These are phyloP conservation scores for Periconia sp. DNA, from an alignment of 2,329 filamentous ascomycete genomes.

Conservation along the genomic window DNA sequence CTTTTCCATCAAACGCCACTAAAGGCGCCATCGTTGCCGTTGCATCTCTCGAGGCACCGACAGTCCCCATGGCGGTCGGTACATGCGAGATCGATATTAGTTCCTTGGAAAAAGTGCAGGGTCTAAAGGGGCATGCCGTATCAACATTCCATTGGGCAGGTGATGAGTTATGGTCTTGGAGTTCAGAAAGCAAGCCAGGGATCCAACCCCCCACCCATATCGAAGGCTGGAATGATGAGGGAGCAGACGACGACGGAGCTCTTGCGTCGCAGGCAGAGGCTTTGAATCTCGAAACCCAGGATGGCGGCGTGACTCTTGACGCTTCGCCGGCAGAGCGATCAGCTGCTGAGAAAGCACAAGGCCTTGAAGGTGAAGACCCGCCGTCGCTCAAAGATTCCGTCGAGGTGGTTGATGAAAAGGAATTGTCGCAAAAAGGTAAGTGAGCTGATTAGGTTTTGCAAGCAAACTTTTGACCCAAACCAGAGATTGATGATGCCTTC, in stretches of 20 bases:
- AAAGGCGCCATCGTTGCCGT: conserved; percentile 65
- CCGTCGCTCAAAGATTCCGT: conserved; percentile 33
- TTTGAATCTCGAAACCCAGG: conserved; percentile 48
- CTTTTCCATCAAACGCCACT: conserved; percentile 61
- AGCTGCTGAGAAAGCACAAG: conserved; percentile 36
- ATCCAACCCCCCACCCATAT: conserved; percentile 55
- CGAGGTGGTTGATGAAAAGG: conserved; percentile 48
- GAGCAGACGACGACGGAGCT: conserved; percentile 33
- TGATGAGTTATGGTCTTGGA: conserved; percentile 70
- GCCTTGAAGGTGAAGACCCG: conserved; percentile 38
- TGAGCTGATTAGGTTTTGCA: not conserved
- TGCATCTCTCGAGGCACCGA: conserved; percentile 60
- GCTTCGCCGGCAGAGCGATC: conserved; percentile 25
- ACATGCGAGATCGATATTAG: conserved; percentile 66
- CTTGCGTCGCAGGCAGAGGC: conserved; percentile 45
- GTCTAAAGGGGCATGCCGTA: conserved; percentile 65
- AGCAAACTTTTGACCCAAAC: conserved; percentile 7
- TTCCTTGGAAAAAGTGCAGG: conserved; percentile 57
- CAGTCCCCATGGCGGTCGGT: conserved; percentile 65
- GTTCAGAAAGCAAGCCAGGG: conserved; percentile 56
- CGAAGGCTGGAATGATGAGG: conserved; percentile 52
- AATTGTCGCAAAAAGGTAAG: conserved; percentile 60
- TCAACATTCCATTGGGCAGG: conserved; percentile 68
- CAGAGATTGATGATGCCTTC: conserved; percentile 69
- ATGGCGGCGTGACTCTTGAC: conserved; percentile 47